A percentile compares a stretch with the other conserved stretches of the same genome.
phyloP scores from a whole-genome alignment of 2,329 filamentous ascomycete species.

The Penicillium sp. region DNA sequence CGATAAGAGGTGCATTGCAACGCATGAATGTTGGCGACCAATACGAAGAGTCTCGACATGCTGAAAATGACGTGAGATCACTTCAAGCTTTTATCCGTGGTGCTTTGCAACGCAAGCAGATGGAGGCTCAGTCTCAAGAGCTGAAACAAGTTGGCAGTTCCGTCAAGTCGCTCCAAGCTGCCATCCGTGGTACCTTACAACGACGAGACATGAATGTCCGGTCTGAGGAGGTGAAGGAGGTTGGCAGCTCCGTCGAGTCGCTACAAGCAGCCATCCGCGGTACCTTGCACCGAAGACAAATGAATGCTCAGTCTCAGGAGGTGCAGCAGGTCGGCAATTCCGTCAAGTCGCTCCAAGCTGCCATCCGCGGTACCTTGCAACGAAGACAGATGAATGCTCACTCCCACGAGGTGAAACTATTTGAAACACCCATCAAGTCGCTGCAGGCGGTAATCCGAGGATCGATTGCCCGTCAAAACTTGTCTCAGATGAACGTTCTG shows the following conservation, averaged over 20 bases:
- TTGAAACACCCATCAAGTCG: conserved; percentile 41
- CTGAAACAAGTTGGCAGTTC: conserved; percentile 52
- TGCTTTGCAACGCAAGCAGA: conserved; percentile 57
- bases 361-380: conserved; percentile 64
- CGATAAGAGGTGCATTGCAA: conserved; percentile 50
- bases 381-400: conserved; percentile 46
- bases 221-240: conserved; percentile 42
- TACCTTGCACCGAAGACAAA: conserved; percentile 57
- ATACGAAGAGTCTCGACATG: conserved; percentile 38
- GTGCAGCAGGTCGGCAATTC: conserved; percentile 53
- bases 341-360: conserved; percentile 54
- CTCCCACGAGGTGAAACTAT: conserved; percentile 30
- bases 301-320: conserved; percentile 14
- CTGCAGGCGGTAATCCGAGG: conserved; percentile 62
- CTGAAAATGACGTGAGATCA: conserved; percentile 53
- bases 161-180: conserved; percentile 54
- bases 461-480: conserved; percentile 44
- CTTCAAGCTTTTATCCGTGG: conserved; percentile 69
- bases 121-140: conserved; percentile 28
- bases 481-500: conserved; percentile 25
- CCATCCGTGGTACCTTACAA: conserved; percentile 64
- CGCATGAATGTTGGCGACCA: conserved; percentile 44
- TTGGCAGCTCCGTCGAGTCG: conserved; percentile 46
- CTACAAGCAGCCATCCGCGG: conserved; percentile 66
- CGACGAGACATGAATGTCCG: conserved; percentile 46